phyloP scores from a whole-genome alignment of 257 asterid species.

The Capsicum chinense region DNA sequence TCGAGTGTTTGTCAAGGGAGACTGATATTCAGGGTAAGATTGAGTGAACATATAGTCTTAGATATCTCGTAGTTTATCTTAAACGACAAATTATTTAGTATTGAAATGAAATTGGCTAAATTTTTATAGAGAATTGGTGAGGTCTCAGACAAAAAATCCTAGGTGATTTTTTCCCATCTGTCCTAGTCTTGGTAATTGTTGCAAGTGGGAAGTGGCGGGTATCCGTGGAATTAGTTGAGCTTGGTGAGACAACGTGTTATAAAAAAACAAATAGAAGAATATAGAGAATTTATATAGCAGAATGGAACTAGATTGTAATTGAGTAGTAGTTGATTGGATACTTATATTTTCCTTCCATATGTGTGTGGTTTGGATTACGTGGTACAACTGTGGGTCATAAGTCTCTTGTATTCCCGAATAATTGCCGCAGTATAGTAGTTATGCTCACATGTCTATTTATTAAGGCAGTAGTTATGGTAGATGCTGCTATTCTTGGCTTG shows the following conservation, averaged over 20 bases:
- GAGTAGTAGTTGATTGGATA: conserved; percentile 1
- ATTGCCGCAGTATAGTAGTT: not conserved
- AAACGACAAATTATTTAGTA: not conserved
- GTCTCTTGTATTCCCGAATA: not conserved
- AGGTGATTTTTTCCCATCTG: no score
- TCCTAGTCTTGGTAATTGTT: no score
- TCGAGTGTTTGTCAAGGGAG: not conserved
- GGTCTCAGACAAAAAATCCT: not conserved
- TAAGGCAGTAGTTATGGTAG: not conserved
- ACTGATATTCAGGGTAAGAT: not conserved
- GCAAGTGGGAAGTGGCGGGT: no score
- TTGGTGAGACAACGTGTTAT: no score
- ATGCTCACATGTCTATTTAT: not conserved
- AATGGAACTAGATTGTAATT: not conserved
- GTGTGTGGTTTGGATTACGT: not conserved
- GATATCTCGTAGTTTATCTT: not conserved
- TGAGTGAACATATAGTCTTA: not conserved
- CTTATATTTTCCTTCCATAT: not conserved
- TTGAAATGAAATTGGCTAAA: not conserved
- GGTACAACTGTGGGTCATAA: not conserved
- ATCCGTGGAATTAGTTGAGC: no score
- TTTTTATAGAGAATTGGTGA: not conserved
- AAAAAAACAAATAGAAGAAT: no score
- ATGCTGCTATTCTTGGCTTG: not conserved
- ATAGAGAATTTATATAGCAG: no score